Evolutionary conservation across 75 land plant genomes (phyloP).

Genomic region (Pinus taeda): DNA sequence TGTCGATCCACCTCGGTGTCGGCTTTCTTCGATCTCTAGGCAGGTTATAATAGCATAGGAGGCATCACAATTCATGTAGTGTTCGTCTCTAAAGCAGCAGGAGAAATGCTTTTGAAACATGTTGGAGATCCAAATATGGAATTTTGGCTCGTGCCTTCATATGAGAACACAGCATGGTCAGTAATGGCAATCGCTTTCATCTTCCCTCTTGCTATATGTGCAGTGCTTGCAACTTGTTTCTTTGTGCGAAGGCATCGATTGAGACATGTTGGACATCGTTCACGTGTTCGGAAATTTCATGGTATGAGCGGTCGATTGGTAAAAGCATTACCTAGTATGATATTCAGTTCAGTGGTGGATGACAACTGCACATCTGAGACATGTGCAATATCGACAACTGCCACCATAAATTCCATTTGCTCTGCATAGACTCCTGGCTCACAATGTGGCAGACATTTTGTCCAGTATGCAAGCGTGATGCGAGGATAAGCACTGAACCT

Average conservation of each 20-base stretch:
- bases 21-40: no score
- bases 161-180: slow-evolving; percentile 81
- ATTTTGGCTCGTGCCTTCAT: slow-evolving; percentile 45
- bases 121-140: slow-evolving; percentile 20
- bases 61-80: slow-evolving; percentile 62
- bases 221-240: slow-evolving; percentile 81
- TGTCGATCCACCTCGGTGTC: no score
- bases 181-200: slow-evolving; percentile 79
- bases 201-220: slow-evolving; percentile 76
- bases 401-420: no score
- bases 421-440: no score
- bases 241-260: slow-evolving; percentile 70
- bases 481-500: no score
- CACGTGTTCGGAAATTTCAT: slow-evolving; percentile 38
- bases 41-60: no score
- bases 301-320: slow-evolving; percentile 77
- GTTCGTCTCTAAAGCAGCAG: slow-evolving; percentile 59
- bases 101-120: slow-evolving; percentile 45
- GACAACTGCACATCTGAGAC: slow-evolving; percentile 69
- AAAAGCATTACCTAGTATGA: slow-evolving; percentile 37
- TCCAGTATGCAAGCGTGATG: no score
- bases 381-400: slow-evolving; percentile 42
- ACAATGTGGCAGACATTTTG: no score
- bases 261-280: slow-evolving; percentile 39
- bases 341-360: slow-evolving; percentile 37